Percentiles rank a stretch among this genome's conserved stretches.
Evolutionary conservation across 208 protist genomes (phyloP).

Genomic region (Leishmania aethiopica): DNA sequence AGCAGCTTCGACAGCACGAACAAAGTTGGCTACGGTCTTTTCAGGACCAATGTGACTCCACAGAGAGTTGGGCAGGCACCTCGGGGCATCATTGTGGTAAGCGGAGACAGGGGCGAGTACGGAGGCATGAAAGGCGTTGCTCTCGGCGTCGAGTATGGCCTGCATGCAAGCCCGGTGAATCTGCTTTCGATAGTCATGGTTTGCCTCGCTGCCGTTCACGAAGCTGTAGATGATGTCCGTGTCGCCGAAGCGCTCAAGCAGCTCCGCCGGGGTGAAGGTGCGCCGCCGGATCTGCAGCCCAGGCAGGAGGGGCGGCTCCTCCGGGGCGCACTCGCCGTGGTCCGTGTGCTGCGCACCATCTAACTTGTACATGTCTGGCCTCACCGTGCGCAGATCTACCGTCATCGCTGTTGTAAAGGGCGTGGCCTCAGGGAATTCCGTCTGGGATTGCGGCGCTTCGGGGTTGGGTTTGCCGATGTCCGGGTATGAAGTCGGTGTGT

Average conservation of each 20-base stretch:
- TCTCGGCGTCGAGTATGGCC: not conserved
- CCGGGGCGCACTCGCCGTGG: constrained; percentile 26
- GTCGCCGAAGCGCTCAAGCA: constrained; percentile 27
- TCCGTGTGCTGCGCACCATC: too few relatives aligned
- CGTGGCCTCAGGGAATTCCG: not conserved
- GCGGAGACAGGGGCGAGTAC: too few relatives aligned
- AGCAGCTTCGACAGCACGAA: not conserved
- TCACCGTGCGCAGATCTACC: not conserved
- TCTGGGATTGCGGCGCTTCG: not conserved
- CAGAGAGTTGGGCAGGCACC: not conserved
- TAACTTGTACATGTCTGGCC: not conserved
- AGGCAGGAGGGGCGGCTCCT: constrained; percentile 34
- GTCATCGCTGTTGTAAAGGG: not conserved
- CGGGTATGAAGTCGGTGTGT: not conserved
- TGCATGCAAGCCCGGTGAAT: not conserved
- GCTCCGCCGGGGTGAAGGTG: constrained; percentile 38
- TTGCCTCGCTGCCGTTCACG: constrained; percentile 94
- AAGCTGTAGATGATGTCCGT: constrained; percentile 96
- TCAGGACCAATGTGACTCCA: not conserved
- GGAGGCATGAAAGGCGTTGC: not conserved
- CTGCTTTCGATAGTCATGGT: constrained; percentile 49
- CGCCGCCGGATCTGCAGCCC: constrained; percentile 32
- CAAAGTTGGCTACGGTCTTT: not conserved
- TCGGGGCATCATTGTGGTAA: too few relatives aligned
- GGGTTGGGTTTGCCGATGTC: not conserved